Evolutionary conservation across 106 monocot species (phyloP), one percentile per base, ranked within the genome.

Genomic region (Posidonia australis): DNA sequence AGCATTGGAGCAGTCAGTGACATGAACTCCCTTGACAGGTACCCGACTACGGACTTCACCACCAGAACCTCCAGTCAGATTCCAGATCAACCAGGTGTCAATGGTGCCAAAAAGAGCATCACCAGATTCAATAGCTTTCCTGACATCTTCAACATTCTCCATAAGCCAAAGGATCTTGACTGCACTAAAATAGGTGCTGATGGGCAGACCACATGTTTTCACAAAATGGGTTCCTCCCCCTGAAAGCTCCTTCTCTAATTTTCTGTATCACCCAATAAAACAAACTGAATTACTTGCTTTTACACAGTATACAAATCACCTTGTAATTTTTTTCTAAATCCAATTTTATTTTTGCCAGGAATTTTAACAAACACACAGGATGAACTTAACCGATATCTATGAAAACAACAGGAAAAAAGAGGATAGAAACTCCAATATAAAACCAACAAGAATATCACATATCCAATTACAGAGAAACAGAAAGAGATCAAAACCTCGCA

Each of bases 171-270:
- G 65, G 46, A 96, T 77, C 77, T 90, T 96, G 27, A 87, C 44
- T 23, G 96, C 96, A 58, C 90, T 90, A 75, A 96, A 96, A 62
- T 96, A 90, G 64, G 90, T 84, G 78, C 90, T 96, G 62, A 96
- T 81, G 19, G 90, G 94, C 44, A 96, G 65, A 49, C 94, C 94
- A 63, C 90, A 90, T 9, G 84, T 79, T 26, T 84, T 78, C 6
- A 87, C 80, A 55, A 96, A 90, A 69, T 96, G 94, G 3, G 25
- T 74, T 65, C 82, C 75, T 11, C 90, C 94, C 24, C 94, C 94
- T 13, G 79, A 36, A 5, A 96, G 70, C 55, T 84, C 72, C 27
- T 76, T 73, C 75, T 93, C 93, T 74, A 93, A 75, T 65, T 79
- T 89, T 86, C 93, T 93, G 83, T 31, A 84, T 48, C 32, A 28